A percentile compares a stretch with the other conserved stretches of the same genome.
These are phyloP conservation scores for Alternaria alternata DNA, from an alignment of 2,329 filamentous ascomycete genomes.

Conservation along the genomic window DNA sequence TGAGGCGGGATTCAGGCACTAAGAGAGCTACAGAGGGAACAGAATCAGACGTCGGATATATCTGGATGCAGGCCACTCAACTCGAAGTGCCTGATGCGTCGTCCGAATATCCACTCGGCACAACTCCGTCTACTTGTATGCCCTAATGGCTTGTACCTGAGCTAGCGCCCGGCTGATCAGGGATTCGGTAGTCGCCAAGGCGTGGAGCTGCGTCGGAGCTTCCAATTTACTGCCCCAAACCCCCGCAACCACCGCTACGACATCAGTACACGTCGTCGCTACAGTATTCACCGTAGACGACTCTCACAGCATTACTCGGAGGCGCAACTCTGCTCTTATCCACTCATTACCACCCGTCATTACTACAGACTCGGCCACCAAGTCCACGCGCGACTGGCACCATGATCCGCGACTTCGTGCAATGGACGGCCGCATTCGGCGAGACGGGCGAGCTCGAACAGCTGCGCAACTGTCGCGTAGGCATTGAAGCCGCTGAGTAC, in stretches of 20 bases:
- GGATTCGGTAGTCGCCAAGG: slow-evolving; percentile 18
- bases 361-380: background rate
- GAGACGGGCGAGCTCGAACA: slow-evolving; percentile 71
- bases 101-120: background rate
- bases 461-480: slow-evolving; percentile 77
- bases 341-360: slow-evolving; percentile 3
- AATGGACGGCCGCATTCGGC: slow-evolving; percentile 64
- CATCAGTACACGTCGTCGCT: slow-evolving; percentile 2
- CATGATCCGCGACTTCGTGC: slow-evolving; percentile 61
- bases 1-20: background rate
- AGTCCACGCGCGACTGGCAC: slow-evolving; percentile 29
- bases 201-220: slow-evolving; percentile 21
- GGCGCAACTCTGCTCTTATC: background rate
- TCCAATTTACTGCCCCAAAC: slow-evolving; percentile 20
- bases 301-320: background rate
- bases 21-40: background rate
- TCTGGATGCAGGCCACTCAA: background rate
- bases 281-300: background rate
- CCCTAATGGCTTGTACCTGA: slow-evolving; percentile 19
- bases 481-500: slow-evolving; percentile 90
- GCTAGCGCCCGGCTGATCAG: slow-evolving; percentile 21
- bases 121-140: background rate
- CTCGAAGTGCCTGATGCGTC: background rate
- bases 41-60: background rate
- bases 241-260: slow-evolving; percentile 12